Conservation (phyloP, 2,329 filamentous ascomycete species). For the Neodidymelliopsis sp. region DNA sequence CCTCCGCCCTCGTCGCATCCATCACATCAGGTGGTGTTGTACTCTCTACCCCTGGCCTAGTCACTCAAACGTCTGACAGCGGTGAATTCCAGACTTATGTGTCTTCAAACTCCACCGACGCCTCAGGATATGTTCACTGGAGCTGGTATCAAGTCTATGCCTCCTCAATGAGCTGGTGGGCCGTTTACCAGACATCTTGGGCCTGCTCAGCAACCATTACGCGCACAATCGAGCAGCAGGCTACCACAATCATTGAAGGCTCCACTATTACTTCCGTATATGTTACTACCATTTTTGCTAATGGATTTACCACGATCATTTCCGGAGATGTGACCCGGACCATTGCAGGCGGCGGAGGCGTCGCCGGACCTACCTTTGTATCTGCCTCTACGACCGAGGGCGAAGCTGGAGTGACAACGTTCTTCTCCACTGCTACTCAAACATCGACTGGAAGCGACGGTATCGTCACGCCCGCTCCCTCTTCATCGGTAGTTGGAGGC, state of each 20-base stretch:
- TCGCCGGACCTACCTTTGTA: slow-evolving; percentile 30
- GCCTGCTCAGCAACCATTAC: slow-evolving; percentile 32
- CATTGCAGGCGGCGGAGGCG: slow-evolving; percentile 22
- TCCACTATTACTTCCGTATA: slow-evolving; percentile 16
- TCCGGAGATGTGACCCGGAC: slow-evolving; percentile 30
- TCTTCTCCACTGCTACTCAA: slow-evolving; percentile 29
- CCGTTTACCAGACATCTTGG: slow-evolving; percentile 35
- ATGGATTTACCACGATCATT: slow-evolving; percentile 32
- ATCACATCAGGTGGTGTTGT: slow-evolving; percentile 29
- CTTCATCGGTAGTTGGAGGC: slow-evolving; percentile 7
- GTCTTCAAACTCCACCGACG: slow-evolving; percentile 31
- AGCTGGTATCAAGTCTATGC: slow-evolving; percentile 34
- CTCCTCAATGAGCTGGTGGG: slow-evolving; percentile 40
- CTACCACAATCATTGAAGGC: slow-evolving; percentile 17
- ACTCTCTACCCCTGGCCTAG: slow-evolving; percentile 33
- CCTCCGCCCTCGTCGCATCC: slow-evolving; percentile 30
- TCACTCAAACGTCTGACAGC: slow-evolving; percentile 28
- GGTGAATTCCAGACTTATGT: slow-evolving; percentile 32
- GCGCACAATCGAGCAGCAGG: slow-evolving; percentile 31
- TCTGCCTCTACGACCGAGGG: slow-evolving; percentile 34
- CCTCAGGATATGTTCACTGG: slow-evolving; percentile 30
- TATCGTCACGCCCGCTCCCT: slow-evolving; percentile 19
- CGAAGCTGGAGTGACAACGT: slow-evolving; percentile 30
- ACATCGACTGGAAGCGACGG: slow-evolving; percentile 26
- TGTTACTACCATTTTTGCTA: slow-evolving; percentile 34